These are phyloP conservation scores for Medicago arabica DNA, from an alignment of 306 rosid species.

Conservation along the genomic window DNA sequence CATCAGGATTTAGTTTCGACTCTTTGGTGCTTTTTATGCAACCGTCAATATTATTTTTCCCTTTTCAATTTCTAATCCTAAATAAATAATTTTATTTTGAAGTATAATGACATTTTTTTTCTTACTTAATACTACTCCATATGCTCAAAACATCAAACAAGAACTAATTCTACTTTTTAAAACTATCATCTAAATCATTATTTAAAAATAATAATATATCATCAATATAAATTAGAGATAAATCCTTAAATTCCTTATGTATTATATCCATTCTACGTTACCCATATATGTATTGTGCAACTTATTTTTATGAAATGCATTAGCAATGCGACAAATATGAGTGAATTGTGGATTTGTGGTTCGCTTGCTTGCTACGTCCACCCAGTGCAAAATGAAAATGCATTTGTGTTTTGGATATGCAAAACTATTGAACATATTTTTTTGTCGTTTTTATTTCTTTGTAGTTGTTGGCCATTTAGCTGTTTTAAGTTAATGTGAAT, in stretches of 20 bases:
- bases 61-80: too few species aligned
- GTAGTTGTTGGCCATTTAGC: slow-evolving; percentile 33
- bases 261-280: background rate
- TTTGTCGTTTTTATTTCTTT: background rate
- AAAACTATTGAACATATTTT: slow-evolving; percentile 5
- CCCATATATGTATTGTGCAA: too few species aligned
- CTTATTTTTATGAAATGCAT: too few species aligned
- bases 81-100: too few species aligned
- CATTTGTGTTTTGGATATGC: background rate
- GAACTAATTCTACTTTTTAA: background rate
- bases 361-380: slow-evolving; percentile 30
- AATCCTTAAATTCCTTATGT: background rate
- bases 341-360: slow-evolving; percentile 1
- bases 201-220: background rate
- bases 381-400: background rate
- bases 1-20: too few species aligned
- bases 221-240: background rate
- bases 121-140: too few species aligned
- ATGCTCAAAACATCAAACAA: background rate
- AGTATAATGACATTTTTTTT: too few species aligned
- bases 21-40: too few species aligned
- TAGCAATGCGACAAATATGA: background rate
- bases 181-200: background rate
- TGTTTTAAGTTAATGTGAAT: slow-evolving; percentile 30
- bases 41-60: too few species aligned